These are phyloP conservation scores for Pichia insulana DNA, from an alignment of 805 yeast species.

Conservation along the genomic window DNA sequence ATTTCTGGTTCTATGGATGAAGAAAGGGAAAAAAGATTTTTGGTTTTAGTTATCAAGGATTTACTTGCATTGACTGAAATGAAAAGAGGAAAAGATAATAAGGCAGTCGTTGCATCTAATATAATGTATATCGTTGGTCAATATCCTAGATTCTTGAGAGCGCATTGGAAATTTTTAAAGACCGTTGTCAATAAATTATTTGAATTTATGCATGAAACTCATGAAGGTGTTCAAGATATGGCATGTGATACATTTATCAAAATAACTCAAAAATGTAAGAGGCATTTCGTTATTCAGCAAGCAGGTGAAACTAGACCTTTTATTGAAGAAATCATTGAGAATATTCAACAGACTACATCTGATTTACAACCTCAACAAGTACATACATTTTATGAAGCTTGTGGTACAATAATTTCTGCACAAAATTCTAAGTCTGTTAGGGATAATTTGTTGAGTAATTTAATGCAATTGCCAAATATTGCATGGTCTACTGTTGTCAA, in stretches of 20 bases:
- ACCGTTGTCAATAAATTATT: conserved; percentile 93
- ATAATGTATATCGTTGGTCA: conserved; percentile 99
- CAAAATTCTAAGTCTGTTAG: conserved; percentile 64
- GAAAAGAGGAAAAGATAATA: conserved; percentile 95
- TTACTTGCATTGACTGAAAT: conserved; percentile 84
- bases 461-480: conserved; percentile 86
- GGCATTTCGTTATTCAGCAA: conserved; percentile 87
- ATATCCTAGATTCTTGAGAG: conserved; percentile 93
- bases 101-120: conserved; percentile 98
- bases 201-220: conserved; percentile 99
- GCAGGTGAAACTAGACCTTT: conserved; percentile 83
- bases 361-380: conserved; percentile 96
- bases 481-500: conserved; percentile 91
- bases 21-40: conserved; percentile 89
- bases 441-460: conserved; percentile 61
- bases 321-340: conserved; percentile 78
- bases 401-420: conserved; percentile 88
- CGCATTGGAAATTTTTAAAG: conserved; percentile 95
- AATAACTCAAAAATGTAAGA: conserved; percentile 89
- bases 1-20: conserved; percentile 98
- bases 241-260: conserved; percentile 98
- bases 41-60: conserved; percentile 90
- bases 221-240: conserved; percentile 99
- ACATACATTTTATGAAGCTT: conserved; percentile 95
- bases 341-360: conserved; percentile 77